Evolutionary conservation across 805 yeast genomes (phyloP).

Genomic region (Yarrowia porcina): DNA sequence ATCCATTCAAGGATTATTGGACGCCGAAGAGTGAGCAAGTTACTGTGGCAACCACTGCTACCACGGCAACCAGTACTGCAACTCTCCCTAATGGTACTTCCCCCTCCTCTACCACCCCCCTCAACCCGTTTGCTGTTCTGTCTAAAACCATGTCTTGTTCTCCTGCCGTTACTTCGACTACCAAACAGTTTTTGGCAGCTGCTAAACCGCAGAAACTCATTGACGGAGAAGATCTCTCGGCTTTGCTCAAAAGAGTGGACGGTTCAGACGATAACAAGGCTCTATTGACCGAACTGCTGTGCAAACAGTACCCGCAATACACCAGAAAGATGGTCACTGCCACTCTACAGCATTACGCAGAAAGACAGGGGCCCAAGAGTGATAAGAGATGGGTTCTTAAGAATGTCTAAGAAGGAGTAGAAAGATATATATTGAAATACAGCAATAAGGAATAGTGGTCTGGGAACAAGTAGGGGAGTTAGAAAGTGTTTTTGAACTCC

Average conservation of each 20-base stretch:
- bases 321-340: slow-evolving; percentile 8
- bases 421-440: too few relatives aligned
- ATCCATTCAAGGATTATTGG: slow-evolving; percentile 10
- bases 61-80: neutral
- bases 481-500: too few relatives aligned
- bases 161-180: neutral
- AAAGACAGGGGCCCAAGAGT: neutral
- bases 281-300: neutral
- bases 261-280: slow-evolving; percentile 16
- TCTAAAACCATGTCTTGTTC: neutral
- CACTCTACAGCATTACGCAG: slow-evolving; percentile 1
- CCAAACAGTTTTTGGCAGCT: neutral
- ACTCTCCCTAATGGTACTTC: neutral
- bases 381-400: slow-evolving; percentile 12
- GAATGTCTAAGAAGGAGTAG: neutral
- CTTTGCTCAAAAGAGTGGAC: neutral
- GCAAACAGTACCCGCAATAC: slow-evolving; percentile 2
- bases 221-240: neutral
- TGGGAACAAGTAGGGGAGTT: too few relatives aligned
- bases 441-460: neutral
- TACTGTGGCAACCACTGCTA: neutral
- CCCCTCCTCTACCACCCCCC: neutral
- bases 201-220: slow-evolving; percentile 4
- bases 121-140: neutral
- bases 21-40: neutral